Conservation (phyloP, 2,329 filamentous ascomycete species). For the Xylaria hypoxylon region DNA sequence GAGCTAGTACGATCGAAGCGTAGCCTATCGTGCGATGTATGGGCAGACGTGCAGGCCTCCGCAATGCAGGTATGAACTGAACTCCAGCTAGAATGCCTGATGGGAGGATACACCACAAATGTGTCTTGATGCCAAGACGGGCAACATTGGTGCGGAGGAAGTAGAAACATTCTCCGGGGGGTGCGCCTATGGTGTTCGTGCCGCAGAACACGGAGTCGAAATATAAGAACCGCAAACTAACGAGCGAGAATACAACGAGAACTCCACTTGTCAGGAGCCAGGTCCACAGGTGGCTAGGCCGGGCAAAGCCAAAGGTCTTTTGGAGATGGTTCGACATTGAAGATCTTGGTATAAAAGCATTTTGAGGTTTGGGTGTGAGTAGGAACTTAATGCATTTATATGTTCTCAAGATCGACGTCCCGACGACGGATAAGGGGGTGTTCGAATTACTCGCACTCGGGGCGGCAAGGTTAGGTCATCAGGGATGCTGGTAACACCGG, state of each 20-base stretch:
- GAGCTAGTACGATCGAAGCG: not conserved
- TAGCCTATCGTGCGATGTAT: constrained; percentile 7
- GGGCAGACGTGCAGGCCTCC: not conserved
- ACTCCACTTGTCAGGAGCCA: constrained; percentile 9
- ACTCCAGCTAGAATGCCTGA: not conserved
- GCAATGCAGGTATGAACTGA: not conserved
- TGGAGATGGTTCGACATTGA: not conserved
- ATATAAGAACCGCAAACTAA: not conserved
- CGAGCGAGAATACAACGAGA: constrained; percentile 1
- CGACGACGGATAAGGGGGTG: too few relatives aligned
- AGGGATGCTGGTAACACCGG: too few relatives aligned
- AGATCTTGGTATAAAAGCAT: too few relatives aligned
- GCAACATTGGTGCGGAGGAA: constrained; percentile 4
- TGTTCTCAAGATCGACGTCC: too few relatives aligned
- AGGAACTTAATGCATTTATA: too few relatives aligned
- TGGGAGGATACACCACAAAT: constrained; percentile 5
- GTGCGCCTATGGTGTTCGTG: not conserved
- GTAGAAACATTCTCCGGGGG: constrained; percentile 20
- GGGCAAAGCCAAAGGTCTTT: constrained; percentile 10
- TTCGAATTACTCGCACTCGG: too few relatives aligned
- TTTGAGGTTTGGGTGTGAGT: too few relatives aligned
- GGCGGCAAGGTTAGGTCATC: too few relatives aligned
- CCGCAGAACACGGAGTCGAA: constrained; percentile 8
- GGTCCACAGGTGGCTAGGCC: not conserved
- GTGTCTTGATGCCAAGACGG: constrained; percentile 5